Evolutionary conservation across 305 asterid genomes (phyloP).

Genomic region (Vinca major): DNA sequence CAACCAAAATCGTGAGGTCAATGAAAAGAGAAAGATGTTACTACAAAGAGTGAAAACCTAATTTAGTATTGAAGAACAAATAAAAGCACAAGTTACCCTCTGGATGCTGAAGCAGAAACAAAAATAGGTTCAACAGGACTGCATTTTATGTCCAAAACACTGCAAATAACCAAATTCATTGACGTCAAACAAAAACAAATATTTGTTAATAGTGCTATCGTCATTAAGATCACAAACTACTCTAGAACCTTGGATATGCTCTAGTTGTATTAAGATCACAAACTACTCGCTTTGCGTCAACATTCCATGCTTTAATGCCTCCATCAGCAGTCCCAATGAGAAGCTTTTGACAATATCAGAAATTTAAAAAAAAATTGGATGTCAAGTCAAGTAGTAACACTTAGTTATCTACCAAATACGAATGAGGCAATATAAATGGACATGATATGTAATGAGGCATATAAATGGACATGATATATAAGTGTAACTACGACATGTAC

Average conservation of each 20-base stretch:
- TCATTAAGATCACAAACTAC: too few species aligned
- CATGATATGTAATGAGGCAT: conserved; percentile 4
- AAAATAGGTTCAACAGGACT: conserved; percentile 97
- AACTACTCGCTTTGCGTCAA: conserved; percentile 91
- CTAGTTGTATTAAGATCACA: conserved; percentile 72
- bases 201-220: too few species aligned
- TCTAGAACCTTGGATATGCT: conserved; percentile 81
- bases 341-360: conserved; percentile 50
- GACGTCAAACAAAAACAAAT: conserved; percentile 12
- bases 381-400: conserved; percentile 3
- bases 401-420: conserved; percentile 6
- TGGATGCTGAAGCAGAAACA: conserved; percentile 93
- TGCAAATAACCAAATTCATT: conserved; percentile 30
- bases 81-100: conserved; percentile 41
- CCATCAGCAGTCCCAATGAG: conserved; percentile 98
- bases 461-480: conserved; percentile 5
- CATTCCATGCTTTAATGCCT: conserved; percentile 97
- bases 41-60: conserved; percentile 5
- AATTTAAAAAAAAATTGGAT: conserved; percentile 15
- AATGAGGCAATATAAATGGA: conserved; percentile 7
- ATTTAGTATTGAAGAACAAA: not conserved
- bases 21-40: conserved; percentile 4
- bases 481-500: conserved; percentile 10
- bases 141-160: conserved; percentile 93
- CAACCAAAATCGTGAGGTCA: not conserved